These are phyloP conservation scores for Daldinia concentrica DNA, from an alignment of 495 filamentous ascomycete genomes.

Conservation along the genomic window DNA sequence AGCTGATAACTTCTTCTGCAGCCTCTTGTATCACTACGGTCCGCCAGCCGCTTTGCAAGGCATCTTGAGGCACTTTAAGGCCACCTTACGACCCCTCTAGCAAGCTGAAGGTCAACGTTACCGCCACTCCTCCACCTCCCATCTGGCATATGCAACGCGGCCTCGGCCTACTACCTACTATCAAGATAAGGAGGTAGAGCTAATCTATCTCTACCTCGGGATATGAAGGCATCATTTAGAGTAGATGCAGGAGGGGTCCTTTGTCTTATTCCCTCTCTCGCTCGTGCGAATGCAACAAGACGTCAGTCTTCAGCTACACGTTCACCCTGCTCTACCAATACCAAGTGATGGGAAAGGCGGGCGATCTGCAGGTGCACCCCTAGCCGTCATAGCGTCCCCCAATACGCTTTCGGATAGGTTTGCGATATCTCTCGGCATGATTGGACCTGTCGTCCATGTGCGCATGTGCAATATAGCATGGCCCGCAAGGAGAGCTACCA, in stretches of 20 bases:
- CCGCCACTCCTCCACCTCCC: slow-evolving; percentile 28
- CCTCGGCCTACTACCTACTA: slow-evolving; percentile 35
- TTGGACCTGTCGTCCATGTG: slow-evolving; percentile 39
- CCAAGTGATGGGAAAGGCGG: slow-evolving; percentile 32
- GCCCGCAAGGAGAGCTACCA: slow-evolving; percentile 37
- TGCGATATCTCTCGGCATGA: slow-evolving; percentile 30
- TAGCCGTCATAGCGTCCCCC: slow-evolving; percentile 28
- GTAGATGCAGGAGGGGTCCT: slow-evolving; percentile 15
- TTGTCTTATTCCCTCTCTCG: slow-evolving; percentile 17
- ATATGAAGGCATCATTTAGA: slow-evolving; percentile 20
- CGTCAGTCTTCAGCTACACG: slow-evolving; percentile 40
- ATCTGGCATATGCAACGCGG: slow-evolving; percentile 42
- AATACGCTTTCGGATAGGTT: slow-evolving; percentile 42
- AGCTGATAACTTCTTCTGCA: slow-evolving; percentile 42
- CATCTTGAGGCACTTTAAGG: not conserved
- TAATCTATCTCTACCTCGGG: slow-evolving; percentile 29
- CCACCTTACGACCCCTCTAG: not conserved
- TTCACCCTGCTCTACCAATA: slow-evolving; percentile 29
- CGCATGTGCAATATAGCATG: slow-evolving; percentile 40
- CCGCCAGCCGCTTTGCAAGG: slow-evolving; percentile 28
- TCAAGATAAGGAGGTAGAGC: slow-evolving; percentile 39
- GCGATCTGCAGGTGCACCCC: slow-evolving; percentile 38
- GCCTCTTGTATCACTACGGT: slow-evolving; percentile 41
- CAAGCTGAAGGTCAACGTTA: slow-evolving; percentile 32
- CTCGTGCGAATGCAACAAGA: slow-evolving; percentile 38